phyloP scores from a whole-genome alignment of 148 eudicot genomes.

The Fagopyrum tataricum region DNA sequence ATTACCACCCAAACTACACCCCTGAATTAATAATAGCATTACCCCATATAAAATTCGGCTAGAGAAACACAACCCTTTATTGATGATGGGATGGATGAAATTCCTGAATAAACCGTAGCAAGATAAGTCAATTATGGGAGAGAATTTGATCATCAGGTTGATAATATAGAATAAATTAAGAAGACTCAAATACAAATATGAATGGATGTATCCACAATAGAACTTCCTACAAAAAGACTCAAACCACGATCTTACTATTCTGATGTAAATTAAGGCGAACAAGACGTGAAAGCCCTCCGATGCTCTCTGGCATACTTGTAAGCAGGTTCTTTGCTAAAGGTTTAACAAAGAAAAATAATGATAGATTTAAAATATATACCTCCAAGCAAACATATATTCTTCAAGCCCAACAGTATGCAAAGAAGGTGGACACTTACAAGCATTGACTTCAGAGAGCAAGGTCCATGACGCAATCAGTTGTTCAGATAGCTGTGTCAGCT shows the following conservation, averaged over 20 bases:
- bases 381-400: neutral
- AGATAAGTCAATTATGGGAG: neutral
- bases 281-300: conserved; percentile 76
- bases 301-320: conserved; percentile 63
- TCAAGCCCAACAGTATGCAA: conserved; percentile 8
- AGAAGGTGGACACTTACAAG: conserved; percentile 41
- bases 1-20: neutral
- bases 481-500: conserved; percentile 52
- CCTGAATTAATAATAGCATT: conserved; percentile 16
- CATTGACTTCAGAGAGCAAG: conserved; percentile 80
- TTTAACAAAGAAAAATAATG: neutral
- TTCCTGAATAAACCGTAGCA: conserved; percentile 53
- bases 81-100: conserved; percentile 80
- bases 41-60: conserved; percentile 89
- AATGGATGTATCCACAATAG: neutral
- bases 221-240: neutral
- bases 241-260: conserved; percentile 58
- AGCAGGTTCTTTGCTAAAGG: conserved; percentile 67
- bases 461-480: conserved; percentile 68
- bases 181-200: neutral
- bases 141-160: neutral
- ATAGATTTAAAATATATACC: neutral
- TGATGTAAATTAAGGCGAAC: conserved; percentile 86
- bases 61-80: conserved; percentile 78
- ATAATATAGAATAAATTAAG: neutral